A percentile compares a stretch with the other conserved stretches of the same genome.
phyloP scores from a whole-genome alignment of 768 basidiomycete genomes.

The Leccinum obscurum region DNA sequence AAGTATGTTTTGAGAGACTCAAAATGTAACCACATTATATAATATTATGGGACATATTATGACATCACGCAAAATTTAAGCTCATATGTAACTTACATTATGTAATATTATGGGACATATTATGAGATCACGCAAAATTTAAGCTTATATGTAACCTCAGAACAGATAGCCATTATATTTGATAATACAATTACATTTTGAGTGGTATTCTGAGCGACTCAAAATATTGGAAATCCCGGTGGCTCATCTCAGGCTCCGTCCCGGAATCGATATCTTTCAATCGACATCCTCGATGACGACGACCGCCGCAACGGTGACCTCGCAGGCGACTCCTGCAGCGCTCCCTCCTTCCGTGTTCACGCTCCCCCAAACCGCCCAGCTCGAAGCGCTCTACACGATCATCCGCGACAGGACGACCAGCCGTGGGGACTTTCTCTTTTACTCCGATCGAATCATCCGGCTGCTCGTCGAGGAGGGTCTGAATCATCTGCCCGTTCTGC shows the following conservation, averaged over 20 bases:
- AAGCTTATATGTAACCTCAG: no score
- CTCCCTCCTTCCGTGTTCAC: conserved; percentile 86
- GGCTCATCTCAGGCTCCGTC: background rate
- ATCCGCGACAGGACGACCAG: conserved; percentile 86
- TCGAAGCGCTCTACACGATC: conserved; percentile 94
- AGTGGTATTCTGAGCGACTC: no score
- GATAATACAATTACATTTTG: no score
- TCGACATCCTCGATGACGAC: conserved; percentile 16
- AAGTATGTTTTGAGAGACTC: no score
- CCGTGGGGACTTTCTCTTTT: conserved; percentile 95
- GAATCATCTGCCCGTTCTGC: conserved; percentile 81
- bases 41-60: no score
- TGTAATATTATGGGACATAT: no score
- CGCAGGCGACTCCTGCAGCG: conserved; percentile 37
- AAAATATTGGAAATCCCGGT: no score
- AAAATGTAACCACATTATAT: no score
- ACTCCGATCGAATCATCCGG: conserved; percentile 89
- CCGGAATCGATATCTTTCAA: background rate
- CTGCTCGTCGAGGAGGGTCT: conserved; percentile 81
- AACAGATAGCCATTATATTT: no score
- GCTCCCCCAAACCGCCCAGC: conserved; percentile 85
- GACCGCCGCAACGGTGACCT: conserved; percentile 16
- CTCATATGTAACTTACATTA: no score
- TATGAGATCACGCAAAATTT: no score
- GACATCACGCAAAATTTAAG: no score